These are phyloP conservation scores for Wilhelminamyces savonicus DNA, from an alignment of 805 yeast genomes.

Conservation along the genomic window DNA sequence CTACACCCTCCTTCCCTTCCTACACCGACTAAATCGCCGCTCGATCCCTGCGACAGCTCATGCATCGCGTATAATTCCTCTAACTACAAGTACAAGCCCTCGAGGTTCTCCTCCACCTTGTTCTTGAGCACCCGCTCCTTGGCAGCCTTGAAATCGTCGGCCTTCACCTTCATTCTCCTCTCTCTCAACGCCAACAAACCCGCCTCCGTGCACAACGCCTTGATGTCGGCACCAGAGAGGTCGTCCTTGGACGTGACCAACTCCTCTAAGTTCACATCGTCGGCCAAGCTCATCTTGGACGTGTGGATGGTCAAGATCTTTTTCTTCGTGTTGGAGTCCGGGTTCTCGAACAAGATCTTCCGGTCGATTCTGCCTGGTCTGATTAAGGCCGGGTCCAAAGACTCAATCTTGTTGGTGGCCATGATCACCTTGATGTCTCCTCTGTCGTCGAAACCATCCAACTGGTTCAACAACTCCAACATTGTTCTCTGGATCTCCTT, in stretches of 20 bases:
- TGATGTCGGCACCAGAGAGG: constrained; percentile 93
- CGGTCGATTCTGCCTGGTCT: constrained; percentile 98
- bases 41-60: no score
- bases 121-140: constrained; percentile 94
- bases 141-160: constrained; percentile 87
- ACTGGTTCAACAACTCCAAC: constrained; percentile 91
- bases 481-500: constrained; percentile 96
- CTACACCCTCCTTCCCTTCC: no score
- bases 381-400: constrained; percentile 90
- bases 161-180: constrained; percentile 95
- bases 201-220: constrained; percentile 96
- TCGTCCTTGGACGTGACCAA: constrained; percentile 89
- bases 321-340: constrained; percentile 87
- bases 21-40: no score
- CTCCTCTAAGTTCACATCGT: constrained; percentile 84
- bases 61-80: no score
- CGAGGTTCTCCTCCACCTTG: constrained; percentile 92
- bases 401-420: constrained; percentile 96
- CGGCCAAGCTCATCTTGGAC: constrained; percentile 82
- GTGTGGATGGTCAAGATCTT: constrained; percentile 91
- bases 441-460: constrained; percentile 95
- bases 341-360: constrained; percentile 92
- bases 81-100: constrained; percentile 79
- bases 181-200: constrained; percentile 93
- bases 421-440: constrained; percentile 96